Percentiles rank a stretch among this genome's conserved stretches.
Evolutionary conservation across 306 rosid species (phyloP).

Genomic region (Purshia tridentata): DNA sequence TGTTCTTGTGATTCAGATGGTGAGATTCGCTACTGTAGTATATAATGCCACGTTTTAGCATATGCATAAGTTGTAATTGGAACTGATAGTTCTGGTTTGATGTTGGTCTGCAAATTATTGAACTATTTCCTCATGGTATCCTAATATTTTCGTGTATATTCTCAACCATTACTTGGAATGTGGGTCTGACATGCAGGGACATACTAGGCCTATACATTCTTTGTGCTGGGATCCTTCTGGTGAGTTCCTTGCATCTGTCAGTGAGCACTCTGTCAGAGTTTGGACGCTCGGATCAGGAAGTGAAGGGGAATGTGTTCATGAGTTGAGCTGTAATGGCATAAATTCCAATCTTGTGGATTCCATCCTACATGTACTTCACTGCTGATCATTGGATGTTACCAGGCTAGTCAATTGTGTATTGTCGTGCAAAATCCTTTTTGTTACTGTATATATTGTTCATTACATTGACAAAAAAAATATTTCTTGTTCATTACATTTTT

Average conservation of each 20-base stretch:
- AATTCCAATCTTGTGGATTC: slow-evolving; percentile 82
- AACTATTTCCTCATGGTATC: neutral
- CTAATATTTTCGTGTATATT: neutral
- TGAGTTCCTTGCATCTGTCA: slow-evolving; percentile 84
- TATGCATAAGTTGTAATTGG: neutral
- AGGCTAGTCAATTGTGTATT: slow-evolving; percentile 53
- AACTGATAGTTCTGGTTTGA: neutral
- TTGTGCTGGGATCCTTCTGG: slow-evolving; percentile 96
- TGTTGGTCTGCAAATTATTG: neutral
- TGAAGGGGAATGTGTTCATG: slow-evolving; percentile 86
- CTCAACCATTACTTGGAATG: slow-evolving; percentile 13
- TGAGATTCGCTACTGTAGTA: slow-evolving; percentile 94
- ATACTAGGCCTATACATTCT: slow-evolving; percentile 59
- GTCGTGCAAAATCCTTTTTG: neutral
- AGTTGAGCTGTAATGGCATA: slow-evolving; percentile 81
- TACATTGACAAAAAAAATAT: too few species aligned
- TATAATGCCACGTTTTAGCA: neutral
- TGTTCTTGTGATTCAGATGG: slow-evolving; percentile 95
- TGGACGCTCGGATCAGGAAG: slow-evolving; percentile 81
- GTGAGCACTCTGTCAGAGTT: slow-evolving; percentile 93
- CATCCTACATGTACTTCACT: slow-evolving; percentile 87
- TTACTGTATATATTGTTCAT: neutral
- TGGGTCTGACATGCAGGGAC: slow-evolving; percentile 61
- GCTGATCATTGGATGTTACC: slow-evolving; percentile 89
- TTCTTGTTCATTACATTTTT: neutral